phyloP scores from a whole-genome alignment of 169 alveolate genomes.

The Miamiensis avidus region DNA sequence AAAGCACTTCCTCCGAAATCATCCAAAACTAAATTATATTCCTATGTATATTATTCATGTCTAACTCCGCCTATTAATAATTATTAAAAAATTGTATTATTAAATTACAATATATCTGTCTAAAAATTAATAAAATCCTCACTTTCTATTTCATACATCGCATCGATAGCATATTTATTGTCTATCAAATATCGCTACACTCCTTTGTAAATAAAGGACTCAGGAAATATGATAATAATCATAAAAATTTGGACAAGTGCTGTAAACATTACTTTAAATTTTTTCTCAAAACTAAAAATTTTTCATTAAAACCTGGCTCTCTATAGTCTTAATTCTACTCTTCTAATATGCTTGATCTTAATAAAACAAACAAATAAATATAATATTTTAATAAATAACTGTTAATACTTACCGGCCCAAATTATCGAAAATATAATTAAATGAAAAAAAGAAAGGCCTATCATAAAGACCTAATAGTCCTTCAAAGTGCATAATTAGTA shows the following conservation, averaged over 20 bases:
- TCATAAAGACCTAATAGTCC: neutral
- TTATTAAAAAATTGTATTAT: too few species aligned
- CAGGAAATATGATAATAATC: too few species aligned
- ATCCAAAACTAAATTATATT: too few species aligned
- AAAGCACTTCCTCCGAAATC: neutral
- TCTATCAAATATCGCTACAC: neutral
- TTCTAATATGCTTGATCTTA: neutral
- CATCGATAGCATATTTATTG: neutral
- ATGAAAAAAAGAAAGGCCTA: neutral
- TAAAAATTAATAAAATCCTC: neutral
- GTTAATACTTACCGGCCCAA: neutral
- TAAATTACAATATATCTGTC: neutral
- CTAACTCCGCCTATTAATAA: neutral
- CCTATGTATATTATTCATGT: neutral
- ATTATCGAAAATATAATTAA: neutral
- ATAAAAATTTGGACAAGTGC: neutral
- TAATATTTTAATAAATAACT: too few species aligned
- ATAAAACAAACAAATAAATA: too few species aligned
- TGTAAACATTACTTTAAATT: neutral
- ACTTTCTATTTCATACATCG: neutral
- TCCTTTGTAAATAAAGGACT: neutral
- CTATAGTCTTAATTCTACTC: neutral
- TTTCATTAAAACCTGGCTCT: neutral
- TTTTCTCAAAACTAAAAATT: neutral
- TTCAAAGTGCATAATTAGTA: neutral